Conservation (phyloP, 2,329 filamentous ascomycete genomes). For the Diaporthe citrichinensis region DNA sequence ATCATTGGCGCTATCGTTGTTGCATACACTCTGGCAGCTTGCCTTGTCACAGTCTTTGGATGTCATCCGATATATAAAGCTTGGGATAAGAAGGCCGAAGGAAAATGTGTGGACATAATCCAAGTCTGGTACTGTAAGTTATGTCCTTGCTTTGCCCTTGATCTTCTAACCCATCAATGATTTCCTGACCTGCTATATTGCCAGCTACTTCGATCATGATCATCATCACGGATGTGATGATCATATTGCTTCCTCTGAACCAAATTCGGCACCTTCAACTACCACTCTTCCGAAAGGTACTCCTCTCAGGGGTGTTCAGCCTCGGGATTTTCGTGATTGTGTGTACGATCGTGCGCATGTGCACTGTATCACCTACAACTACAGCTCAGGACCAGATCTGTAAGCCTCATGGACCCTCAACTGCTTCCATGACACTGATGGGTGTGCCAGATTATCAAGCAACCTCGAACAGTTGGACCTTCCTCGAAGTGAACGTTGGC, state of each 20-base stretch:
- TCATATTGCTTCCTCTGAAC: conserved; percentile 42
- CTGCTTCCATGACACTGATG: not conserved
- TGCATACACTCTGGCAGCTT: conserved; percentile 18
- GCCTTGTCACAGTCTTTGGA: conserved; percentile 6
- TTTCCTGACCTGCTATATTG: not conserved
- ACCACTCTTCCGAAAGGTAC: conserved; percentile 16
- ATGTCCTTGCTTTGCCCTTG: not conserved
- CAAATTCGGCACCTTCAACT: conserved; percentile 41
- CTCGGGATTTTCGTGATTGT: conserved; percentile 9
- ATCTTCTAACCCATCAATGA: too few species aligned
- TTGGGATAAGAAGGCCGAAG: conserved; percentile 20
- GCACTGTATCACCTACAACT: not conserved
- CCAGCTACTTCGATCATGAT: conserved; percentile 39
- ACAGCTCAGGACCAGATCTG: conserved; percentile 24
- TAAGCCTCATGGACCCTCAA: not conserved
- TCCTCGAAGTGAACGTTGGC: conserved; percentile 41
- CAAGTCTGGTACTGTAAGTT: conserved; percentile 21
- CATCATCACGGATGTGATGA: conserved; percentile 42
- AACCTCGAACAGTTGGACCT: conserved; percentile 43
- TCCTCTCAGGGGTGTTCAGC: conserved; percentile 14
- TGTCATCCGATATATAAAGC: conserved; percentile 14
- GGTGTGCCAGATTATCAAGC: conserved; percentile 41
- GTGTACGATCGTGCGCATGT: conserved; percentile 10
- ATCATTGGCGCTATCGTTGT: not conserved
- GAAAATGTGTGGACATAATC: conserved; percentile 21